Percentiles rank a stretch among this genome's conserved stretches.
Conservation (phyloP, 2,329 filamentous ascomycete species). For the Hypoxylon rubiginosum region DNA sequence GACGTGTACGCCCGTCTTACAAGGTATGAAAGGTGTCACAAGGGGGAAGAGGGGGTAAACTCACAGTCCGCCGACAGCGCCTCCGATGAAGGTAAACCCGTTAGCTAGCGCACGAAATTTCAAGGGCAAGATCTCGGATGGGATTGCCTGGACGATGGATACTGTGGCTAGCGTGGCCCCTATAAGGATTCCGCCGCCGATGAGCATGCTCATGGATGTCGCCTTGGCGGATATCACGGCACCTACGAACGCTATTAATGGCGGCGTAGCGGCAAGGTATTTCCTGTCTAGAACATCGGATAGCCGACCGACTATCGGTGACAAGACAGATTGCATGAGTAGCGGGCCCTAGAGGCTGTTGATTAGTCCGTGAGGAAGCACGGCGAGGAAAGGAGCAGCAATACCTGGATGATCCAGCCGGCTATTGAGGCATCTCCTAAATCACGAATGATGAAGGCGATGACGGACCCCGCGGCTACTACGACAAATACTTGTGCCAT, state of each 20-base stretch:
- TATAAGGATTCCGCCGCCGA: constrained; percentile 70
- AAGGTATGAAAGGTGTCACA: background rate
- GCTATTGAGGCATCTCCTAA: constrained; percentile 63
- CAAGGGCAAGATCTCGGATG: constrained; percentile 67
- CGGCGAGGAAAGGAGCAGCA: background rate
- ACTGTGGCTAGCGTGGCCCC: constrained; percentile 67
- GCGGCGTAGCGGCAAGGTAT: constrained; percentile 64
- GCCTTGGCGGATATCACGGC: constrained; percentile 68
- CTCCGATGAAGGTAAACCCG: constrained; percentile 65
- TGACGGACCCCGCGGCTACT: constrained; percentile 67
- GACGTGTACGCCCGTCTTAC: background rate
- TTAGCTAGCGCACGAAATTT: constrained; percentile 70
- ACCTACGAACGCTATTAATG: constrained; percentile 66
- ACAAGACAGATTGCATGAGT: constrained; percentile 69
- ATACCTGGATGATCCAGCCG: constrained; percentile 69
- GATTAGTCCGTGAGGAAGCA: background rate
- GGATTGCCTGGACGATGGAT: constrained; percentile 68
- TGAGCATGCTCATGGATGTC: constrained; percentile 67
- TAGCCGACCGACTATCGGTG: constrained; percentile 67
- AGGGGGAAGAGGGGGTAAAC: constrained; percentile 45
- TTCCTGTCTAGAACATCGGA: constrained; percentile 70
- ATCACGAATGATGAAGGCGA: constrained; percentile 68
- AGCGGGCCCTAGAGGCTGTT: constrained; percentile 62
- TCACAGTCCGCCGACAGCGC: constrained; percentile 65
- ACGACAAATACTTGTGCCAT: constrained; percentile 69